Base-by-base conservation (phyloP, 108 stramenopile genomes). In the Seminavis robusta region DNA sequence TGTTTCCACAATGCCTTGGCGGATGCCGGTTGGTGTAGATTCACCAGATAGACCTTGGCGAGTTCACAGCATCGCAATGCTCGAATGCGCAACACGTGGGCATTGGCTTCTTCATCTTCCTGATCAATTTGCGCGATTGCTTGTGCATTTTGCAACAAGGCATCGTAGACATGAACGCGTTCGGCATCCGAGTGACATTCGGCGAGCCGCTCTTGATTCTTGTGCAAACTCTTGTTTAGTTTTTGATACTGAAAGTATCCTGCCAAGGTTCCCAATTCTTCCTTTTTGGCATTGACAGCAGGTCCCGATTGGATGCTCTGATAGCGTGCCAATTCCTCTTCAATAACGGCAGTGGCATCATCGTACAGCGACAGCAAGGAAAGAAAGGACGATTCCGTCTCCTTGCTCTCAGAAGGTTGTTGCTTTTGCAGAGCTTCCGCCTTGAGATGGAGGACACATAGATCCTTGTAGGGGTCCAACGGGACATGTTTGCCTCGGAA, bases 31-130 rank as follows among this genome's bases (percentile, higher is more conserved):
- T 19, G 25, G 23, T 2, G 23, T 21, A 20, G 11, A 2, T 3
- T n/a, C 40, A 67, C 62, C 3, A 64, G 37, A 15, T 56, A 55
- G 32, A 55, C 25, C 24, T 39, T 56, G 15, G 71, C 81, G 16
- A 77, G 36, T 34, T 83, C 74, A 39, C 75, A 83, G 25, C 81
- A 79, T 21, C 83, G 78, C 42, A 79, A 63, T 1, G 86, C 76
- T 33, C 90, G 69, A 23, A 91, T 33, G 0, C 84, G 73, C n/a
- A 88, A 52, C 30, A 85, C 52, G 60, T 88, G 84, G 36, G 90
- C 86, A 39, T 83, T 80, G 23, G 81, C 84, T 52, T 88, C 84
- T 62, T 91, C 90, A 24, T 91, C 90, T 27, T 61, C 38, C 13
- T 61, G 17, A 28, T 50, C 31, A 24, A 91, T 40, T 20, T 69